These are phyloP conservation scores for Xanthoceras sorbifolium DNA, from an alignment of 345 rosid genomes.

Conservation along the genomic window DNA sequence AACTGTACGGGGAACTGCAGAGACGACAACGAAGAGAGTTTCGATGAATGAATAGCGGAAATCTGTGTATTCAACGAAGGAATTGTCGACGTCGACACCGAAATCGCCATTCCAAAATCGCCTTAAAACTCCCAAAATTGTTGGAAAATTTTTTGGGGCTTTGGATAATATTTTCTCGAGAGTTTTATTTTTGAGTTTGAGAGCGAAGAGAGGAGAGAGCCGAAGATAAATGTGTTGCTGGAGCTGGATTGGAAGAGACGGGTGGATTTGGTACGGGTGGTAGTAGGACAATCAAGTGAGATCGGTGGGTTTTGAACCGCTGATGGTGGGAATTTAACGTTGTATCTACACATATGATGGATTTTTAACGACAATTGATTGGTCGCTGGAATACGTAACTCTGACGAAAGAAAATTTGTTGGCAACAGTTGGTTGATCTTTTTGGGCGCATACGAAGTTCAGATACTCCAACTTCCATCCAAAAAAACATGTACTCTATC, in stretches of 20 bases:
- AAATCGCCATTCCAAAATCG: slow-evolving; percentile 48
- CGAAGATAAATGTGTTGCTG: neutral
- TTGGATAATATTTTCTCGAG: too few relatives aligned
- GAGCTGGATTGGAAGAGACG: neutral
- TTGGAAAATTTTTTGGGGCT: neutral
- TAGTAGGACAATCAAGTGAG: neutral
- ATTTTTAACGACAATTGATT: neutral
- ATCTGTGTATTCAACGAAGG: slow-evolving; percentile 26
- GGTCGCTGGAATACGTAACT: neutral
- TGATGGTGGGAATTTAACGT: too few relatives aligned
- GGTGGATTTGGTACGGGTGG: neutral
- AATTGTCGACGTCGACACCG: slow-evolving; percentile 37
- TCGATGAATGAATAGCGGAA: slow-evolving; percentile 19
- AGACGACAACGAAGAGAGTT: slow-evolving; percentile 34
- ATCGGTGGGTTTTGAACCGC: neutral
- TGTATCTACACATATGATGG: too few relatives aligned
- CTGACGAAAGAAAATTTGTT: neutral
- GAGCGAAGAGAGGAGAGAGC: neutral
- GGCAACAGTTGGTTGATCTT: too few relatives aligned
- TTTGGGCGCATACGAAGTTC: too few relatives aligned
- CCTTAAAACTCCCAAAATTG: neutral
- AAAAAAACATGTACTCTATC: too few relatives aligned
- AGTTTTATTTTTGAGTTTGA: neutral
- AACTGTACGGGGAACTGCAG: slow-evolving; percentile 36
- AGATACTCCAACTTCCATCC: too few relatives aligned